Evolutionary conservation across 495 filamentous ascomycete species (phyloP).

Genomic region (Aspergillus leporis): DNA sequence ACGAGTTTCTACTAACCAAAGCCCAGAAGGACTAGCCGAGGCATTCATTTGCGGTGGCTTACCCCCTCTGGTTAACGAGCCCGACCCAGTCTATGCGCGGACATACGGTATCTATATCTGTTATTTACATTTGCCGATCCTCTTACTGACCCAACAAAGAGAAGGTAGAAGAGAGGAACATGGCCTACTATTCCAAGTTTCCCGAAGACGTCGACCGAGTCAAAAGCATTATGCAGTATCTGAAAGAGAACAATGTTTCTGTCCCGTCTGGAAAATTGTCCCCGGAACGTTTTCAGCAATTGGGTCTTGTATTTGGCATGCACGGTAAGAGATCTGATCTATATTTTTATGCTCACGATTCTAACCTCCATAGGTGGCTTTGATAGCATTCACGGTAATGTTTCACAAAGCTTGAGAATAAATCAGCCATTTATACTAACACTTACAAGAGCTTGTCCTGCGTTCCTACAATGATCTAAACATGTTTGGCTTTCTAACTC

Average conservation of each 20-base stretch:
- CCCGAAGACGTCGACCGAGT: conserved; percentile 78
- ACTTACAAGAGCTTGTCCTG: conserved; percentile 60
- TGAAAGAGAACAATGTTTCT: conserved; percentile 56
- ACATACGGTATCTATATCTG: conserved; percentile 53
- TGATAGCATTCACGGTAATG: conserved; percentile 63
- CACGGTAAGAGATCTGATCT: conserved; percentile 59
- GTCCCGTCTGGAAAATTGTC: conserved; percentile 70
- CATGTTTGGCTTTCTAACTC: conserved; percentile 69
- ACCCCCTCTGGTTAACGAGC: conserved; percentile 67
- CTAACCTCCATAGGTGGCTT: conserved; percentile 54
- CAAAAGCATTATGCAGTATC: conserved; percentile 61
- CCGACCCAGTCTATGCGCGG: conserved; percentile 73
- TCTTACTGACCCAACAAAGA: conserved; percentile 30
- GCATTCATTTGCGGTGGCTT: conserved; percentile 83
- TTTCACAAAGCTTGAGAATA: not conserved
- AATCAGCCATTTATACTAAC: conserved; percentile 4
- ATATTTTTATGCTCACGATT: not conserved
- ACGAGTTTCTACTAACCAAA: conserved; percentile 19
- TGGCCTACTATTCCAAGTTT: conserved; percentile 79
- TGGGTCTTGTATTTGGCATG: conserved; percentile 74
- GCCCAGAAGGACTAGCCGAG: conserved; percentile 75
- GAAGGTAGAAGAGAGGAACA: conserved; percentile 66
- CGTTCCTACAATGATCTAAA: conserved; percentile 68
- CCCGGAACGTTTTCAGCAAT: conserved; percentile 65
- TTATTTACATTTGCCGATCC: not conserved